phyloP scores from a whole-genome alignment of 305 asterid genomes.

The Solanum hybrid region DNA sequence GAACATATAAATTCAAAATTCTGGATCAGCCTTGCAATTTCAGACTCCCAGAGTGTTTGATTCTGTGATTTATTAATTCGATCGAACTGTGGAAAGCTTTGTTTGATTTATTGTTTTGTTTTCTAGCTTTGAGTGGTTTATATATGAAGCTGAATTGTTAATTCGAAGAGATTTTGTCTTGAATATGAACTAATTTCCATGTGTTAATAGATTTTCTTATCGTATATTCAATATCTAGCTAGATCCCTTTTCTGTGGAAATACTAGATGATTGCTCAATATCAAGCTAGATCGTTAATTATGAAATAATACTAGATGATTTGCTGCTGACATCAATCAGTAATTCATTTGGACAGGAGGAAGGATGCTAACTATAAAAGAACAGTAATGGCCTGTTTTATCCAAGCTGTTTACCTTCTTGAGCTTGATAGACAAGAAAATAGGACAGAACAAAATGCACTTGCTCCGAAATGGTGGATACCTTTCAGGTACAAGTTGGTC shows the following conservation, averaged over 20 bases:
- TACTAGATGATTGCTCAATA: background rate
- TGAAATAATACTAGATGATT: background rate
- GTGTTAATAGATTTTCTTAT: background rate
- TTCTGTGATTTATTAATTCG: background rate
- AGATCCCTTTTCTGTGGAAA: no score
- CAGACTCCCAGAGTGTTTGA: background rate
- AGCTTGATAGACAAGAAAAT: constrained; percentile 87
- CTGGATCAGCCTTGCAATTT: background rate
- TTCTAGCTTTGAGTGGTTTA: background rate
- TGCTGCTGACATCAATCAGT: background rate
- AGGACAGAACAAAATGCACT: constrained; percentile 52
- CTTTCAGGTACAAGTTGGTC: constrained; percentile 82
- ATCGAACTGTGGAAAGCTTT: background rate
- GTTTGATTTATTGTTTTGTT: background rate
- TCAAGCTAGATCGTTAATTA: background rate
- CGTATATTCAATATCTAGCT: no score
- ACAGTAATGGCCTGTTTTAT: constrained; percentile 86
- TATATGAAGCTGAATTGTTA: background rate
- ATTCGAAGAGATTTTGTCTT: background rate
- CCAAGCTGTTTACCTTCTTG: constrained; percentile 92
- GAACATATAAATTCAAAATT: background rate
- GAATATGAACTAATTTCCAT: background rate
- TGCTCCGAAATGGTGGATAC: constrained; percentile 97
- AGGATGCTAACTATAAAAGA: constrained; percentile 74
- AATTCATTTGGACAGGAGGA: constrained; percentile 27